These are phyloP conservation scores for Halenospora varia DNA, from an alignment of 495 filamentous ascomycete genomes.

Conservation along the genomic window DNA sequence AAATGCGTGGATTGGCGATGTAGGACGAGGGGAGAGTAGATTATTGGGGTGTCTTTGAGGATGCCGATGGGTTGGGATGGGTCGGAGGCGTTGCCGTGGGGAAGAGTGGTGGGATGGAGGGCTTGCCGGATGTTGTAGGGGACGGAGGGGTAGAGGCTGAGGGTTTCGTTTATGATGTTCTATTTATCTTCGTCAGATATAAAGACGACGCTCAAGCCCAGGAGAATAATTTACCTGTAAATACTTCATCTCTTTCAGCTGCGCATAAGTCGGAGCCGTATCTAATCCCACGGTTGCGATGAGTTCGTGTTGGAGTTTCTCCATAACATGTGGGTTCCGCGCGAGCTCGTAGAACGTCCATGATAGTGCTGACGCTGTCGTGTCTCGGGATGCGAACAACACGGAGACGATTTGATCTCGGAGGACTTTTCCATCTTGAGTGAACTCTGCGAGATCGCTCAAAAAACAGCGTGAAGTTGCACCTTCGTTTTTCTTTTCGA, in stretches of 20 bases:
- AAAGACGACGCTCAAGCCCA: too few species aligned
- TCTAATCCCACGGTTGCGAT: slow-evolving; percentile 52
- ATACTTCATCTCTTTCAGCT: slow-evolving; percentile 72
- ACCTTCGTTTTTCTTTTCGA: slow-evolving; percentile 56
- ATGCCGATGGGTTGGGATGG: neutral
- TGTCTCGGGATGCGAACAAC: slow-evolving; percentile 73
- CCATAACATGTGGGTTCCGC: slow-evolving; percentile 57
- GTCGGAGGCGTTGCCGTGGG: neutral
- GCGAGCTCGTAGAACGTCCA: slow-evolving; percentile 74
- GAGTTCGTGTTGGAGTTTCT: slow-evolving; percentile 70
- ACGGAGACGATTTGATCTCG: slow-evolving; percentile 75
- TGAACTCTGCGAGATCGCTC: slow-evolving; percentile 70
- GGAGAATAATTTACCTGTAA: neutral
- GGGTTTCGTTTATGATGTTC: neutral
- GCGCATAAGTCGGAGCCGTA: slow-evolving; percentile 53
- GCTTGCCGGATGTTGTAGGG: neutral
- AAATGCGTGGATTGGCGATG: neutral
- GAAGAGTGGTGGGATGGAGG: neutral
- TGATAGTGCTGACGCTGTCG: slow-evolving; percentile 65
- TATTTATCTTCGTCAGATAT: neutral
- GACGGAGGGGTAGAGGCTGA: neutral
- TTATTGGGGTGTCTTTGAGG: neutral
- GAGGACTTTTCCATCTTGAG: slow-evolving; percentile 62
- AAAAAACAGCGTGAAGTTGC: slow-evolving; percentile 71
- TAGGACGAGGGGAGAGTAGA: too few species aligned